These are phyloP conservation scores for Durusdinium trenchii DNA, from an alignment of 73 alveolate species.

Conservation along the genomic window DNA sequence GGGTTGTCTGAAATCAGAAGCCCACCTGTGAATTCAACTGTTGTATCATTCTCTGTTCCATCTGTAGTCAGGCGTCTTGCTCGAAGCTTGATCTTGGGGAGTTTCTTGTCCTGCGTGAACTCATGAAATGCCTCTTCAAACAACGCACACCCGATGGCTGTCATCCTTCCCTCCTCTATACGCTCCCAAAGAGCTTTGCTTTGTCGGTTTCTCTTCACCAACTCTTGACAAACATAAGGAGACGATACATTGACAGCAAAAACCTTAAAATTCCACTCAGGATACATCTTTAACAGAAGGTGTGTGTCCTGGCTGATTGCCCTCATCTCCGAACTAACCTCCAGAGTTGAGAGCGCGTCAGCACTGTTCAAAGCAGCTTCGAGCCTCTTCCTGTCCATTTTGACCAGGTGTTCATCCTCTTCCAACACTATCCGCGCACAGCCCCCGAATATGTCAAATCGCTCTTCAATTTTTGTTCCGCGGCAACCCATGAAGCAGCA, in stretches of 20 bases:
- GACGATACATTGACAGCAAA: conserved; percentile 54
- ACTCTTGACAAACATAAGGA: conserved; percentile 44
- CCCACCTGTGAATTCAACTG: conserved; percentile 1
- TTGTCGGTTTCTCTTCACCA: conserved; percentile 17
- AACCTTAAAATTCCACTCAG: not conserved
- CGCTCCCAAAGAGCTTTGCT: conserved; percentile 6
- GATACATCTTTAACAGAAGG: conserved; percentile 50
- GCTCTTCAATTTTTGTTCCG: conserved; percentile 11
- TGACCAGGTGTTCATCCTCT: not conserved
- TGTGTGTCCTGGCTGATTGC: conserved; percentile 42
- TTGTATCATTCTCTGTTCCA: conserved; percentile 5
- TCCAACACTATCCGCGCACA: conserved; percentile 28
- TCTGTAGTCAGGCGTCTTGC: conserved; percentile 30
- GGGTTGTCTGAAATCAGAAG: conserved; percentile 43
- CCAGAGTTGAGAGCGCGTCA: conserved; percentile 35
- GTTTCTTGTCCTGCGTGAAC: conserved; percentile 24
- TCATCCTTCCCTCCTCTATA: conserved; percentile 4
- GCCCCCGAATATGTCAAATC: conserved; percentile 41
- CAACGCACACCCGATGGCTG: conserved; percentile 34
- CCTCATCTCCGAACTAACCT: conserved; percentile 45
- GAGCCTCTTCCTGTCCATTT: conserved; percentile 44
- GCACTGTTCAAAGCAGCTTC: conserved; percentile 20
- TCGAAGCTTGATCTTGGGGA: conserved; percentile 39
- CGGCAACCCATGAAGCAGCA: conserved; percentile 10
- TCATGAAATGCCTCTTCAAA: conserved; percentile 40